Percentiles rank a stretch among this genome's conserved stretches.
Evolutionary conservation across 306 rosid genomes (phyloP).

Genomic region (Malus asiatica): DNA sequence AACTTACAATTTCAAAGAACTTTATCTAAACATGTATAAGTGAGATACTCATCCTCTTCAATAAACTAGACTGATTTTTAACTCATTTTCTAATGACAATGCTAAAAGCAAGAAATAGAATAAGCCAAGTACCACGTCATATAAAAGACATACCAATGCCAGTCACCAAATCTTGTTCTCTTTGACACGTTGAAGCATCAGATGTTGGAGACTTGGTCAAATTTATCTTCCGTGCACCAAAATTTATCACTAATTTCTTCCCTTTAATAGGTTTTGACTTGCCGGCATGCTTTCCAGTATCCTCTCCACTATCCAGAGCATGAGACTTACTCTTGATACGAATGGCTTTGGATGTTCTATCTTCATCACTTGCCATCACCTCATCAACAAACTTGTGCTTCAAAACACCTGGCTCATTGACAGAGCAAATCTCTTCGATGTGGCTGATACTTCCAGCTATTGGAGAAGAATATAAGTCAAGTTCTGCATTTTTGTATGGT

Average conservation of each 20-base stretch:
- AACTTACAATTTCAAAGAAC: not conserved
- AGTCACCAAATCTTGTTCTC: slow-evolving; percentile 51
- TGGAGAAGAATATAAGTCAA: slow-evolving; percentile 56
- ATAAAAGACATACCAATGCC: slow-evolving; percentile 48
- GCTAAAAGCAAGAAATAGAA: not conserved
- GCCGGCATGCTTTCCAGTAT: slow-evolving; percentile 49
- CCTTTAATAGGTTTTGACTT: slow-evolving; percentile 64
- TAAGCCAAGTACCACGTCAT: not conserved
- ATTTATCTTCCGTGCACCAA: slow-evolving; percentile 84
- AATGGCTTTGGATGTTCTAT: slow-evolving; percentile 59
- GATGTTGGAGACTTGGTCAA: slow-evolving; percentile 74
- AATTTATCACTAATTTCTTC: slow-evolving; percentile 83
- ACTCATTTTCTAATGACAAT: not conserved
- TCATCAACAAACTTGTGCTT: slow-evolving; percentile 89
- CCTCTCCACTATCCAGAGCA: slow-evolving; percentile 61
- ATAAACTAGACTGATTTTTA: not conserved
- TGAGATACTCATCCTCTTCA: not conserved
- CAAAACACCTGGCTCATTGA: slow-evolving; percentile 51
- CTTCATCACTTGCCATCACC: slow-evolving; percentile 90
- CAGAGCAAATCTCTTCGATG: slow-evolving; percentile 43
- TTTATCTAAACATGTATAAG: not conserved
- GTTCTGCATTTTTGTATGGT: slow-evolving; percentile 47
- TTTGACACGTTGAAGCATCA: slow-evolving; percentile 81
- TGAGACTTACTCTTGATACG: slow-evolving; percentile 62
- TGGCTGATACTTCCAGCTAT: slow-evolving; percentile 61